Conservation (phyloP, 768 basidiomycete genomes). For the Phylloporus rhodoxanthus region DNA sequence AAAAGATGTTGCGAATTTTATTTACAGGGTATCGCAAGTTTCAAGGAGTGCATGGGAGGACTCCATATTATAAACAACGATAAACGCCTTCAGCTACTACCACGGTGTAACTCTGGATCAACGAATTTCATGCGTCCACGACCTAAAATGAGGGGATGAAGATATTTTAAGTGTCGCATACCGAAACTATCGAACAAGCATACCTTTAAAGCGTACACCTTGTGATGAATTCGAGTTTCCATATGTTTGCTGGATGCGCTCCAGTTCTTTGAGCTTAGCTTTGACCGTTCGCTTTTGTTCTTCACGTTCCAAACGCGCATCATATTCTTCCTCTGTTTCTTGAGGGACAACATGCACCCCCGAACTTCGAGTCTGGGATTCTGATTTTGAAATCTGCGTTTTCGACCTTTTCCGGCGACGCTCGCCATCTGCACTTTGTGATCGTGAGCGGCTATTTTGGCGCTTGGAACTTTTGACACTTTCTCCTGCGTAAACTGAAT, state of each 20-base stretch:
- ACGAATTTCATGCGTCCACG: constrained; percentile 65
- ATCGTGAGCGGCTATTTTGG: constrained; percentile 19
- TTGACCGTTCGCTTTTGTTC: constrained; percentile 54
- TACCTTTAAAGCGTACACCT: constrained; percentile 65
- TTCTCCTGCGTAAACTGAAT: constrained; percentile 5
- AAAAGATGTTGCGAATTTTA: background rate
- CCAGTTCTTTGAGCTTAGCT: constrained; percentile 43
- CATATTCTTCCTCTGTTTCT: constrained; percentile 73
- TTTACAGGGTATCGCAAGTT: constrained; percentile 1
- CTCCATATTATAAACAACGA: background rate
- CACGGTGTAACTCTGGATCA: constrained; percentile 47
- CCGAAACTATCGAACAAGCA: background rate
- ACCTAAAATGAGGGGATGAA: constrained; percentile 30
- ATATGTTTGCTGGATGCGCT: constrained; percentile 39
- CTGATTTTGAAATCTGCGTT: constrained; percentile 4
- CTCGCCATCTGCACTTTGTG: constrained; percentile 26
- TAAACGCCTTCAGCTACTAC: constrained; percentile 8
- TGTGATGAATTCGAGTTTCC: constrained; percentile 30
- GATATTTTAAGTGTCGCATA: background rate
- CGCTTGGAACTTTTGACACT: constrained; percentile 17
- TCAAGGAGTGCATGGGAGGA: background rate
- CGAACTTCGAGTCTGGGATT: background rate
- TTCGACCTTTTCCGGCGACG: constrained; percentile 27
- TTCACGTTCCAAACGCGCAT: constrained; percentile 59
- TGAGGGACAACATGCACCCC: constrained; percentile 11